Evolutionary conservation across 257 asterid species (phyloP), one percentile per base, ranked within the genome.

Genomic region (Agastache rugosa): DNA sequence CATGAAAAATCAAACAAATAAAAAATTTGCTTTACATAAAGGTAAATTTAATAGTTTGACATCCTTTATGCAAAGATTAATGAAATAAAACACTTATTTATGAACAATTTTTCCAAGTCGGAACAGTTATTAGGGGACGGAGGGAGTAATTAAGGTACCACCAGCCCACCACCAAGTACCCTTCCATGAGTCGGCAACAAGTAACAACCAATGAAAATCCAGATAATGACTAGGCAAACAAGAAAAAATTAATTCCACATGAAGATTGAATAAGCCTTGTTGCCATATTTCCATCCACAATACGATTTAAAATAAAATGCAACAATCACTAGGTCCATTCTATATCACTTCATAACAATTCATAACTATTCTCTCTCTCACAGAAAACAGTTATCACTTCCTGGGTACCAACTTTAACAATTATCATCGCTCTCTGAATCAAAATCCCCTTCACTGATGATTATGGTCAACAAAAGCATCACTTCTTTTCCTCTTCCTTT

Each of bases 401-500:
- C 58, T 29, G 19, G n/a, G 11, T 17, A 48, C 77, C 54, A 60
- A 29, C 67, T 45, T 16, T 37, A 55, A 63, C 42, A 39, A 11
- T 64, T 45, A 37, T 19, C 45, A 19, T n/a, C 55, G 47, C 68
- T 59, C 31, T 34, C 22, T 12, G 58, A 50, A 25, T 6, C 60
- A 63, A 37, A 64, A 51, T 69, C 64, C 64, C 65, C 69, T 62
- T 47, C 23, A 63, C 87, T 77, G 78, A 41, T 17, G 58, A 55
- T 35, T 73, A 77, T 27, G 48, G 15, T 25, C 17, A 56, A 59
- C 31, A 9, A 71, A 19, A 53, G 73, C 73, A 58, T 25, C 83
- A 88, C 77, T 91, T 90, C 81, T 87, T 86, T 34, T 91, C 94
- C 60, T 87, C 94, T 39, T 90, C 96, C 80, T 90, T 81, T 3